Conservation (phyloP, 805 yeast genomes). For the Yarrowia hollandica region DNA sequence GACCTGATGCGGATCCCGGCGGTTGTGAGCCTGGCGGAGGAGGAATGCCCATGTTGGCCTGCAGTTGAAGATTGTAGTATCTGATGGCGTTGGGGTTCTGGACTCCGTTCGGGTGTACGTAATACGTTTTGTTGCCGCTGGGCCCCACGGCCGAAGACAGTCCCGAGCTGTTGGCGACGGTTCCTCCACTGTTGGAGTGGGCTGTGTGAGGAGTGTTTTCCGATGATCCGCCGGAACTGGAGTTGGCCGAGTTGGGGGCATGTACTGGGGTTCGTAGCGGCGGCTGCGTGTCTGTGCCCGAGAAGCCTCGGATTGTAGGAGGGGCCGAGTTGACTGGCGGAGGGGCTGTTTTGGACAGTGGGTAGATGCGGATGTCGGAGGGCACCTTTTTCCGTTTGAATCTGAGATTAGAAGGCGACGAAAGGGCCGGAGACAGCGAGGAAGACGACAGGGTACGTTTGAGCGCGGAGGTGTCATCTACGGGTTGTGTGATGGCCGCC, state of each 20-base stretch:
- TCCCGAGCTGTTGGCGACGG: background rate
- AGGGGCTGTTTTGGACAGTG: slow-evolving; percentile 1
- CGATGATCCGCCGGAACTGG: slow-evolving; percentile 7
- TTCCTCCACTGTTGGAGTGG: slow-evolving; percentile 6
- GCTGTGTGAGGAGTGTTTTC: slow-evolving; percentile 24
- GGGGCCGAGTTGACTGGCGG: slow-evolving; percentile 26
- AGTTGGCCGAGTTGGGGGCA: slow-evolving; percentile 28
- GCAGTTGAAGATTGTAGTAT: slow-evolving; percentile 21
- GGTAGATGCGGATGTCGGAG: slow-evolving; percentile 22
- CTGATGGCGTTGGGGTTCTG: slow-evolving; percentile 28
- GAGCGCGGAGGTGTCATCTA: background rate
- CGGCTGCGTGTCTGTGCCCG: background rate
- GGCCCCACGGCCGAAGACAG: background rate
- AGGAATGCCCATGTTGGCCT: slow-evolving; percentile 22
- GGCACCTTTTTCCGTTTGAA: slow-evolving; percentile 25
- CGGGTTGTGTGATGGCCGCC: background rate
- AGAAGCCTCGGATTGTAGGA: slow-evolving; percentile 3
- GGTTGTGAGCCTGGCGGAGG: slow-evolving; percentile 20
- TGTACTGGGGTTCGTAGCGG: slow-evolving; percentile 19
- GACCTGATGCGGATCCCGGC: slow-evolving; percentile 4
- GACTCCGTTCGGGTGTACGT: slow-evolving; percentile 18
- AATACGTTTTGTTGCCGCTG: slow-evolving; percentile 1
- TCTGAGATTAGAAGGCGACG: slow-evolving; percentile 19
- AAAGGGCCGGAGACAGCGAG: slow-evolving; percentile 12
- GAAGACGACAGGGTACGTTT: slow-evolving; percentile 15